phyloP scores from a whole-genome alignment of 805 yeast genomes.

The Myxozyma lipomycoides region DNA sequence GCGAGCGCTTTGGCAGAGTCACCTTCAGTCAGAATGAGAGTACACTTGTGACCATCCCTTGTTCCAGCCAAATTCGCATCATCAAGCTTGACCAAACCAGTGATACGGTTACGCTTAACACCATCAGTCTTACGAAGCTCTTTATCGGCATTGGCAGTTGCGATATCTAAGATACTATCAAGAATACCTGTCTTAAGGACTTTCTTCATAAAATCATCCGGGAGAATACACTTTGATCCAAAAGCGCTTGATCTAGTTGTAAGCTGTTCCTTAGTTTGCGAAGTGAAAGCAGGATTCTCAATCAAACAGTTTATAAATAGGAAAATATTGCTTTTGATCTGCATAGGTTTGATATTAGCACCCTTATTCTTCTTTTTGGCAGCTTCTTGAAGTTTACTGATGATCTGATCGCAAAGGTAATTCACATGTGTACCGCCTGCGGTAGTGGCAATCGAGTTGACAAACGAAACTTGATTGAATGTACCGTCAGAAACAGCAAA shows the following conservation, averaged over 20 bases:
- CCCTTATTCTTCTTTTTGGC: constrained; percentile 67
- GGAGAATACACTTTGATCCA: constrained; percentile 77
- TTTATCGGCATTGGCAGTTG: constrained; percentile 82
- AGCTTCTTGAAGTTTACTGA: constrained; percentile 66
- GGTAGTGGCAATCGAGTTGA: constrained; percentile 95
- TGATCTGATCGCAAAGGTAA: constrained; percentile 77
- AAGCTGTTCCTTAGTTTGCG: constrained; percentile 94
- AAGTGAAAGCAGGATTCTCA: constrained; percentile 95
- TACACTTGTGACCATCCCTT: constrained; percentile 83
- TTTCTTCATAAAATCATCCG: constrained; percentile 70
- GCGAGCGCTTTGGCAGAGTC: constrained; percentile 93
- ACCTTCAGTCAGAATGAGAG: constrained; percentile 92
- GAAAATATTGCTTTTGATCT: constrained; percentile 85
- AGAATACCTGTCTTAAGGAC: constrained; percentile 68
- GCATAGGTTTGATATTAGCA: constrained; percentile 75
- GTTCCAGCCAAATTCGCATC: constrained; percentile 98
- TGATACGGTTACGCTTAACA: constrained; percentile 70
- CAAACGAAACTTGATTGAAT: constrained; percentile 93
- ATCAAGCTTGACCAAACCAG: constrained; percentile 82
- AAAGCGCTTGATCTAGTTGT: constrained; percentile 85
- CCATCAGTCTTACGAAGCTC: constrained; percentile 90
- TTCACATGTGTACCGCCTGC: constrained; percentile 96
- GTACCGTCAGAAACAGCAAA: constrained; percentile 87
- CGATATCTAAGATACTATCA: constrained; percentile 69
- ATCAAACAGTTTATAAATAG: constrained; percentile 85